These are phyloP conservation scores for Oenanthe sinensis DNA, from an alignment of 129 eudicot genomes.

Conservation along the genomic window DNA sequence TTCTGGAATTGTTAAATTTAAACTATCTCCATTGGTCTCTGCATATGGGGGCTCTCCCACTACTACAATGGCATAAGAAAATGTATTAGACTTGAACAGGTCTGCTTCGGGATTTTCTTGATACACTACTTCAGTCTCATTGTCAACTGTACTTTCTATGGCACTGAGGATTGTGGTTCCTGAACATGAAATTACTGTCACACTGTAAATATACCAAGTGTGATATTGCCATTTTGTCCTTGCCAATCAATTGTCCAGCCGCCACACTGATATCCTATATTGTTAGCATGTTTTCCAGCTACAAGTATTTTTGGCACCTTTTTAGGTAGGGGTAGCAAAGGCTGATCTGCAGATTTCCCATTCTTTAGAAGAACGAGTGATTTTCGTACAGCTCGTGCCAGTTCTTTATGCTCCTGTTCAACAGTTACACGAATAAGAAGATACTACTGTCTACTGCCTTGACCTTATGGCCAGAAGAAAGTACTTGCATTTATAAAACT, in stretches of 20 bases:
- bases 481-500: neutral
- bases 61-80: slow-evolving; percentile 26
- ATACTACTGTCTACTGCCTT: neutral
- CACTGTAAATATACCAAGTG: neutral
- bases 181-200: neutral
- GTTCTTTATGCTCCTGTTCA: slow-evolving; percentile 10
- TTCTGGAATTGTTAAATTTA: slow-evolving; percentile 8
- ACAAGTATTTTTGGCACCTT: slow-evolving; percentile 17
- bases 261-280: slow-evolving; percentile 25
- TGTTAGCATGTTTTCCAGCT: slow-evolving; percentile 18
- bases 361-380: slow-evolving; percentile 20
- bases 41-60: slow-evolving; percentile 29
- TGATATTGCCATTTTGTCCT: slow-evolving; percentile 6
- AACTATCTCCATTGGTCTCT: slow-evolving; percentile 18
- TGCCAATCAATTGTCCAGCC: slow-evolving; percentile 7
- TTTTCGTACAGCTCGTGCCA: slow-evolving; percentile 2
- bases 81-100: slow-evolving; percentile 4
- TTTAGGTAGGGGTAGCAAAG: slow-evolving; percentile 24
- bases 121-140: slow-evolving; percentile 16
- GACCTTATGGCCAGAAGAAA: neutral
- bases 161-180: slow-evolving; percentile 27
- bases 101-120: slow-evolving; percentile 12
- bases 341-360: slow-evolving; percentile 6
- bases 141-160: slow-evolving; percentile 14
- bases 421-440: too few species aligned